Percentiles rank a stretch among this genome's conserved stretches.
Conservation (phyloP, 208 protist species). For the Trichomonas tenax region DNA sequence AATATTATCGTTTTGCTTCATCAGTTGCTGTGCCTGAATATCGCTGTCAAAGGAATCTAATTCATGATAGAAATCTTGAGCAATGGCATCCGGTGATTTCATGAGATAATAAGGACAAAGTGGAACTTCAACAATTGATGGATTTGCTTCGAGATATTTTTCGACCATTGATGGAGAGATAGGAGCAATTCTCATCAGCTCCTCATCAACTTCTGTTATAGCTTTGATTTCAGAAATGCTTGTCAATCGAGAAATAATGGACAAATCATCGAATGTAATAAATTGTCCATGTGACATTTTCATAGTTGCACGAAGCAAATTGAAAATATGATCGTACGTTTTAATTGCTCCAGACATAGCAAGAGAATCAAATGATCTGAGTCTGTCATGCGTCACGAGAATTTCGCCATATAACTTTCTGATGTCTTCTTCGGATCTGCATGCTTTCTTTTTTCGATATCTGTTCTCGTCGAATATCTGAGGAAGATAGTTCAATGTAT, state of each 20-base stretch:
- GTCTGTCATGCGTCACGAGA: neutral
- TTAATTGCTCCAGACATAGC: neutral
- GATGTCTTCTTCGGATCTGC: neutral
- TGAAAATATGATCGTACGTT: neutral
- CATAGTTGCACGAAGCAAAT: neutral
- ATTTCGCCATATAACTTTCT: neutral
- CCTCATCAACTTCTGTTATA: neutral
- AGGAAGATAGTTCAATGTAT: neutral
- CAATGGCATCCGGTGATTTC: neutral
- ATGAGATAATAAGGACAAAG: neutral
- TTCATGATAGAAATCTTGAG: neutral
- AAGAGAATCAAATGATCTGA: no score
- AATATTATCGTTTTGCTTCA: neutral
- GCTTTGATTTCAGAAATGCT: neutral
- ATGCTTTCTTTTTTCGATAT: neutral
- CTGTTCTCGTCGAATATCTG: neutral
- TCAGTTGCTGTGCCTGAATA: neutral
- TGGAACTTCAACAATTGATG: neutral
- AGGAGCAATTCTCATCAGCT: neutral
- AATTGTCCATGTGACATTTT: neutral
- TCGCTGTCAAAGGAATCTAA: neutral
- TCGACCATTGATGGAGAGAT: neutral
- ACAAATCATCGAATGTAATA: neutral
- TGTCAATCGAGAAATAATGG: neutral
- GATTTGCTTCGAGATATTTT: neutral